Percentiles rank a stretch among this genome's conserved stretches.
Evolutionary conservation across 768 basidiomycete genomes (phyloP).

Genomic region (Kwoniella newhampshirensis): DNA sequence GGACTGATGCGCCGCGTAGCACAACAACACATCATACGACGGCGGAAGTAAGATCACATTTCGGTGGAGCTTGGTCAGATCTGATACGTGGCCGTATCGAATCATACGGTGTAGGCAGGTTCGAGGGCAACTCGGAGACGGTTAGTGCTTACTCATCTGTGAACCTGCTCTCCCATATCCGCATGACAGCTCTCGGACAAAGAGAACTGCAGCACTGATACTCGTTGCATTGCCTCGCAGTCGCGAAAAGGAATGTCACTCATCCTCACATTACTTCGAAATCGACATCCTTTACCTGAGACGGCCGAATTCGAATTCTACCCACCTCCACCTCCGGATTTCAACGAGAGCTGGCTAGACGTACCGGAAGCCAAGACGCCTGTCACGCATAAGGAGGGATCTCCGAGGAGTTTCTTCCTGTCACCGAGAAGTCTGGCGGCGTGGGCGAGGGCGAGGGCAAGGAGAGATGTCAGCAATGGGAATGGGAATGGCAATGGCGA

Average conservation of each 20-base stretch:
- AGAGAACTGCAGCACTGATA: too few species aligned
- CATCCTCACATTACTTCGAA: conserved; percentile 73
- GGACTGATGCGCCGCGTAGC: too few species aligned
- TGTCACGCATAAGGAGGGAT: conserved; percentile 11
- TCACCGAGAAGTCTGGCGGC: conserved; percentile 21
- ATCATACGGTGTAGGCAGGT: conserved; percentile 75
- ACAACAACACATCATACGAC: conserved; percentile 72
- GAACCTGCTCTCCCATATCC: too few species aligned
- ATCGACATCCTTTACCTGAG: conserved; percentile 65
- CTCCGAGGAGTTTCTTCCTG: conserved; percentile 24
- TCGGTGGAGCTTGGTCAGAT: conserved; percentile 87
- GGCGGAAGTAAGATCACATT: conserved; percentile 78
- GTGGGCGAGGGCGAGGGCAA: conserved; percentile 15
- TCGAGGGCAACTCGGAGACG: conserved; percentile 82
- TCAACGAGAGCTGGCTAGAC: conserved; percentile 30
- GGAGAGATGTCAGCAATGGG: conserved; percentile 13
- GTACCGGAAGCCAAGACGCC: conserved; percentile 14
- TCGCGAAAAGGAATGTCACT: conserved; percentile 67
- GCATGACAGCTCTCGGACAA: too few species aligned
- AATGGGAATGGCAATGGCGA: neutral
- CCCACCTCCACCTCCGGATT: conserved; percentile 38
- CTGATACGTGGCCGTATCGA: conserved; percentile 63
- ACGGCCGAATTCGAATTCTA: conserved; percentile 45
- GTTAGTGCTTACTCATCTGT: too few species aligned
- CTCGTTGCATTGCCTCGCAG: conserved; percentile 19